These are phyloP conservation scores for Lithospermum erythrorhizon DNA, from an alignment of 257 asterid species.

Conservation along the genomic window DNA sequence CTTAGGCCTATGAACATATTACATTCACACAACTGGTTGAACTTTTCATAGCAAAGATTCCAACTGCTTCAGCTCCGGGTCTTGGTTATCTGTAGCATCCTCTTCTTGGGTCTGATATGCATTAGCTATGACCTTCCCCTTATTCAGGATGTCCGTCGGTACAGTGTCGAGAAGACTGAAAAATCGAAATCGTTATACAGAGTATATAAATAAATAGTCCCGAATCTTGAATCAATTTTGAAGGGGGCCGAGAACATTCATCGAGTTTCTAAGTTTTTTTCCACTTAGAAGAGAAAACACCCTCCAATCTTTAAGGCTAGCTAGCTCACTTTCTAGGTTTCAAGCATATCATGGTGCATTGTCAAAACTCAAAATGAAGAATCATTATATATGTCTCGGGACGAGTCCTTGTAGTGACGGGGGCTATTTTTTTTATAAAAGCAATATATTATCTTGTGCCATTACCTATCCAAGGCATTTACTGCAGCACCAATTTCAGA, in stretches of 20 bases:
- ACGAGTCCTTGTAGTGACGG: too few species aligned
- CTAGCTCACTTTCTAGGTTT: not conserved
- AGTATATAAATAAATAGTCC: not conserved
- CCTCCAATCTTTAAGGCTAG: not conserved
- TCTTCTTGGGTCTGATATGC: conserved; percentile 45
- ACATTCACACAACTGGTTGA: not conserved
- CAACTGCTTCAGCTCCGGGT: conserved; percentile 53
- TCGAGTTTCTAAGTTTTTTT: too few species aligned
- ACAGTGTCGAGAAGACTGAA: conserved; percentile 70
- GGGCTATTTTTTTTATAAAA: too few species aligned
- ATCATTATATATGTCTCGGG: too few species aligned
- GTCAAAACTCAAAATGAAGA: not conserved
- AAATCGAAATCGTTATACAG: conserved; percentile 1
- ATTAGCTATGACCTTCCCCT: conserved; percentile 79
- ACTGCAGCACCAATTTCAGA: conserved; percentile 38
- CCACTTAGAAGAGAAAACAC: too few species aligned
- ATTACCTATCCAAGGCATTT: conserved; percentile 64
- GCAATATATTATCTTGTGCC: not conserved
- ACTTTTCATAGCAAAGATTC: conserved; percentile 48
- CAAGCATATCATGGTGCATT: not conserved
- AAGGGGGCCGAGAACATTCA: too few species aligned
- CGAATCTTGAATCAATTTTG: not conserved
- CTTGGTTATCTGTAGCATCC: conserved; percentile 25
- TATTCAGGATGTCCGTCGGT: conserved; percentile 67
- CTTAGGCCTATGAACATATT: not conserved